These are phyloP conservation scores for Mrakia frigida DNA, from an alignment of 768 basidiomycete species.

Conservation along the genomic window DNA sequence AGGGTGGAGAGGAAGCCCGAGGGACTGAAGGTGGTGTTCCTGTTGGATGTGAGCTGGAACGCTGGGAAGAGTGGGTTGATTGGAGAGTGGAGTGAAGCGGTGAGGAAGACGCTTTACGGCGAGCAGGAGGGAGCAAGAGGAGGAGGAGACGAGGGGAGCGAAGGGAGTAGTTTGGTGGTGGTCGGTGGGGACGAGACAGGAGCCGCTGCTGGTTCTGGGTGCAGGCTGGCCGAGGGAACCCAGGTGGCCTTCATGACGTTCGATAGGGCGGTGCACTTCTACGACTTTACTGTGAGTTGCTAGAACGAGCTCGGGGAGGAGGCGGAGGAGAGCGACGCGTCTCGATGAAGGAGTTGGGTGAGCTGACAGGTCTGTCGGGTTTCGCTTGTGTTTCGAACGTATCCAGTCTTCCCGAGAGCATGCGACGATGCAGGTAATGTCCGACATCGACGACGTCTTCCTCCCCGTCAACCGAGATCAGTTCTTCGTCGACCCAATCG, in stretches of 20 bases:
- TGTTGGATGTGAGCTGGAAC: slow-evolving; percentile 72
- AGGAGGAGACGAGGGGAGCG: slow-evolving; percentile 46
- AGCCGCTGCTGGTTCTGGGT: slow-evolving; percentile 29
- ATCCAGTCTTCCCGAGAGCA: slow-evolving; percentile 35
- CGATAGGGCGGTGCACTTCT: slow-evolving; percentile 75
- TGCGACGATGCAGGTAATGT: slow-evolving; percentile 66
- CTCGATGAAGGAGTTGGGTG: background rate
- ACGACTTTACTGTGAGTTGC: slow-evolving; percentile 64
- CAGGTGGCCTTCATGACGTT: slow-evolving; percentile 75
- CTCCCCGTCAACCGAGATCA: slow-evolving; percentile 53
- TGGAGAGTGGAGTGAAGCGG: slow-evolving; percentile 57
- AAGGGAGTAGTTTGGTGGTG: slow-evolving; percentile 40
- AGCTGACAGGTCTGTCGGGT: background rate
- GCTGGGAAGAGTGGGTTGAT: slow-evolving; percentile 67
- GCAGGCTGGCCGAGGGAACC: slow-evolving; percentile 36
- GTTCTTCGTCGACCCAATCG: slow-evolving; percentile 68
- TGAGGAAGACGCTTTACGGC: slow-evolving; percentile 65
- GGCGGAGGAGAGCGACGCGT: background rate
- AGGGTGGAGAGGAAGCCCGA: slow-evolving; percentile 36
- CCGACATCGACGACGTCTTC: slow-evolving; percentile 91
- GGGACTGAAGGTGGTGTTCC: slow-evolving; percentile 75
- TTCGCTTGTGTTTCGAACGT: background rate
- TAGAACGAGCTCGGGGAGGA: slow-evolving; percentile 36
- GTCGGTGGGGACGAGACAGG: slow-evolving; percentile 31
- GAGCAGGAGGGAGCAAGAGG: slow-evolving; percentile 39